phyloP scores from a whole-genome alignment of 2,329 filamentous ascomycete species.

The Pseudopithomyces maydicus region DNA sequence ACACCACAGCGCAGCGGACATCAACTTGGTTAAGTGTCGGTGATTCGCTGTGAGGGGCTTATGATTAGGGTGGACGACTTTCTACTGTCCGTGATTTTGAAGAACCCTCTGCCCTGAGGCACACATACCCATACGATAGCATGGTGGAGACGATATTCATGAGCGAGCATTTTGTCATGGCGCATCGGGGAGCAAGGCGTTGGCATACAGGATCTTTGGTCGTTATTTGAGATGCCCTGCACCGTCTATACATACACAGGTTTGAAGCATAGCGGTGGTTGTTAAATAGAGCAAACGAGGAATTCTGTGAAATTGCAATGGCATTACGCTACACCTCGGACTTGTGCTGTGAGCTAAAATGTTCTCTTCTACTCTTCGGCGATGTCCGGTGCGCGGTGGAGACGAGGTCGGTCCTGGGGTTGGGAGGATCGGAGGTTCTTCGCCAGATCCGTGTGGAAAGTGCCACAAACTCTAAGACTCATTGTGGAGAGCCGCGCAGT shows the following conservation, averaged over 20 bases:
- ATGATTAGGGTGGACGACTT: neutral
- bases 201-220: slow-evolving; percentile 22
- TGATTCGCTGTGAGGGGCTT: neutral
- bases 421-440: no score
- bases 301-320: neutral
- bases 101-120: neutral
- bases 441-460: no score
- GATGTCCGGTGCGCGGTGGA: no score
- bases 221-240: slow-evolving; percentile 4
- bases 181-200: slow-evolving; percentile 36
- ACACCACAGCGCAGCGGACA: neutral
- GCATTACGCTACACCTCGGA: neutral
- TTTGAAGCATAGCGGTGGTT: neutral
- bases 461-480: no score
- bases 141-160: slow-evolving; percentile 8
- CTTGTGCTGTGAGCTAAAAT: no score
- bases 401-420: no score
- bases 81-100: neutral
- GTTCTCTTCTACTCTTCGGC: no score
- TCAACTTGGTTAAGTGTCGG: neutral
- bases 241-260: neutral
- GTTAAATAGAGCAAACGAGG: neutral
- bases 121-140: neutral
- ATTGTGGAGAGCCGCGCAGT: neutral
- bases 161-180: slow-evolving; percentile 34